Conservation (phyloP, 768 basidiomycete genomes). For the Chalciporus pseudorubinellus region DNA sequence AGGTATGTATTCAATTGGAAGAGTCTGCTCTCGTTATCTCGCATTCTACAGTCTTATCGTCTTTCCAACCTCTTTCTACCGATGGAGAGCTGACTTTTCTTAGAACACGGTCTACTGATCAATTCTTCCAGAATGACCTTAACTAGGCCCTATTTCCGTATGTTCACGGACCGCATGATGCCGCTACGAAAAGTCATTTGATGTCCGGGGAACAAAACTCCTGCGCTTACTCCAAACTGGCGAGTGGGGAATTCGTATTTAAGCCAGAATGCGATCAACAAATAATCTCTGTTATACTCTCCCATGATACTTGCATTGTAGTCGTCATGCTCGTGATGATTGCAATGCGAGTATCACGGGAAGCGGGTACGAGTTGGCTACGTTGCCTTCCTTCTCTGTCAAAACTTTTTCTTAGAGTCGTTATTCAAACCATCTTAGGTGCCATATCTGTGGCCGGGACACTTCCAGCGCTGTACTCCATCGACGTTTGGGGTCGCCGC, state of each 20-base stretch:
- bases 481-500: slow-evolving; percentile 75
- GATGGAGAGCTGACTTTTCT: not conserved
- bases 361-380: not conserved
- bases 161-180: slow-evolving; percentile 6
- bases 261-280: not conserved
- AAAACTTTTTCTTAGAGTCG: slow-evolving; percentile 11
- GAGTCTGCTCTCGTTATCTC: not conserved
- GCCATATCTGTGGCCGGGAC: slow-evolving; percentile 72
- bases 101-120: not conserved
- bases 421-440: slow-evolving; percentile 76
- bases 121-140: not conserved
- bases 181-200: slow-evolving; percentile 14
- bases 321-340: too few species aligned
- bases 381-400: not conserved
- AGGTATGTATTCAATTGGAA: not conserved
- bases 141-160: slow-evolving; percentile 3
- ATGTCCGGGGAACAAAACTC: slow-evolving; percentile 4
- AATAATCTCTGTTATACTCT: too few species aligned
- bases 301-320: too few species aligned
- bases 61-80: not conserved
- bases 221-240: not conserved
- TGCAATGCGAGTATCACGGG: too few species aligned
- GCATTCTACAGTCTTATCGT: not conserved
- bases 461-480: slow-evolving; percentile 63
- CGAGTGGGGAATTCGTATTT: slow-evolving; percentile 10